Evolutionary conservation across 352 stramenopile species (phyloP).

Genomic region (Globisporangium sylvaticum): DNA sequence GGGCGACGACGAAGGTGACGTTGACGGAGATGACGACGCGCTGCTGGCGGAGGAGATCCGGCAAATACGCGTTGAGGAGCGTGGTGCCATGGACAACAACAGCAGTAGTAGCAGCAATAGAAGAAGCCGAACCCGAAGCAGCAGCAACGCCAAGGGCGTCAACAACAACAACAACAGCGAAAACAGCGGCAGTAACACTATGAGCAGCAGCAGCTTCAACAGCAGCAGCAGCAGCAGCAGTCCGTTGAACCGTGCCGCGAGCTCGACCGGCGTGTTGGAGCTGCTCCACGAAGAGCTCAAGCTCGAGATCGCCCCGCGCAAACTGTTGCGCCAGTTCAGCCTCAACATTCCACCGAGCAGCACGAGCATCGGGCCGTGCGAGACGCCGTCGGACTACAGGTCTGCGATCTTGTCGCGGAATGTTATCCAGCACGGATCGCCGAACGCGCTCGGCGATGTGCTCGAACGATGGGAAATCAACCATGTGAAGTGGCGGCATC

Average conservation of each 20-base stretch:
- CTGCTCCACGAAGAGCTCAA: conserved; percentile 60
- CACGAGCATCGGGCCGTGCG: neutral
- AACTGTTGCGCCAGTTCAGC: conserved; percentile 73
- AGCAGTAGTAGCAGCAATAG: neutral
- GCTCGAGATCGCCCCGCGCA: conserved; percentile 63
- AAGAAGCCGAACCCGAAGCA: neutral
- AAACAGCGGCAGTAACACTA: neutral
- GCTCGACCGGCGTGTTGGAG: conserved; percentile 29
- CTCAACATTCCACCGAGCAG: conserved; percentile 60
- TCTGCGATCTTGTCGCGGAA: conserved; percentile 11
- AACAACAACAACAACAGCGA: neutral
- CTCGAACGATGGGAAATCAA: conserved; percentile 57
- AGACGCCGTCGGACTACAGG: conserved; percentile 7
- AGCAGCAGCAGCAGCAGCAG: conserved; percentile 21
- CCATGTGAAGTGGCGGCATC: conserved; percentile 44
- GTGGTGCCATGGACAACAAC: neutral
- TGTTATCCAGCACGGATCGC: conserved; percentile 27
- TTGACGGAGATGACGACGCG: neutral
- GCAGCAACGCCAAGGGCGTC: neutral
- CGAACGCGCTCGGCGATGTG: conserved; percentile 40
- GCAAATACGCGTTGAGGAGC: neutral
- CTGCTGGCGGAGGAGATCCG: neutral
- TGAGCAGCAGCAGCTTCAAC: conserved; percentile 7
- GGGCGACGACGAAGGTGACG: no score
- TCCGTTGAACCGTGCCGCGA: conserved; percentile 19